Evolutionary conservation across 306 rosid genomes (phyloP), one percentile per base, ranked within the genome.

Genomic region (Vigna angularis): DNA sequence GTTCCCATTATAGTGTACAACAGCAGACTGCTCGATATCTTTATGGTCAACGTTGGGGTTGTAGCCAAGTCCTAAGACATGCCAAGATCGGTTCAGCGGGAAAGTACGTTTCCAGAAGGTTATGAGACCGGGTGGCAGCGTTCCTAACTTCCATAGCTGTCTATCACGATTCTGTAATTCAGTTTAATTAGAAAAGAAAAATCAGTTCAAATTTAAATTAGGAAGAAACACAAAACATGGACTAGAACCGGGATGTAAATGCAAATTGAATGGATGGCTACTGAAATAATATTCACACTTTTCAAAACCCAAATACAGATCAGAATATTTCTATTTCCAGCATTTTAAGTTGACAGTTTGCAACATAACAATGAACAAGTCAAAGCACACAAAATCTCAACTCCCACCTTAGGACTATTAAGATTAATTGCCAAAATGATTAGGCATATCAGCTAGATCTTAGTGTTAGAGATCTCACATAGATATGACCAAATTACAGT

Each of bases 91-190:
- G 74, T 89, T 83, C 28, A 94, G 90, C 1, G 97, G 89, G 82
- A 75, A 89, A 48, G 90, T 94, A 77, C 90, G 93, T 61, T 90
- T 94, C 97, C 96, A 94, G 81, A 94, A 94, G 64, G 98, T 94
- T 84, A 94, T 94, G 61, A 94, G 96, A 81, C 98, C 98, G 2
- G 98, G 97, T 18, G 98, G 98, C 76, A 94, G 86, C 18, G 98
- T 94, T 75, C 98, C 97, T 83, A 94, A 79, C 93, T 94, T 94
- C 98, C 98, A 94, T 34, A 94, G 82, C 75, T 88, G 91, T 83
- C 98, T 91, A 90, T 90, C 94, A 73, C 85, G 94, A 83, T 94
- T 94, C 98, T 94, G 90, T 0, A 72, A 9, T 62, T 13, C 70
- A 80, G 51, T 36, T 70, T 9, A 17, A 45, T 56, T 44, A 57